phyloP scores from a whole-genome alignment of 2,329 filamentous ascomycete genomes.

The Monilinia laxa region DNA sequence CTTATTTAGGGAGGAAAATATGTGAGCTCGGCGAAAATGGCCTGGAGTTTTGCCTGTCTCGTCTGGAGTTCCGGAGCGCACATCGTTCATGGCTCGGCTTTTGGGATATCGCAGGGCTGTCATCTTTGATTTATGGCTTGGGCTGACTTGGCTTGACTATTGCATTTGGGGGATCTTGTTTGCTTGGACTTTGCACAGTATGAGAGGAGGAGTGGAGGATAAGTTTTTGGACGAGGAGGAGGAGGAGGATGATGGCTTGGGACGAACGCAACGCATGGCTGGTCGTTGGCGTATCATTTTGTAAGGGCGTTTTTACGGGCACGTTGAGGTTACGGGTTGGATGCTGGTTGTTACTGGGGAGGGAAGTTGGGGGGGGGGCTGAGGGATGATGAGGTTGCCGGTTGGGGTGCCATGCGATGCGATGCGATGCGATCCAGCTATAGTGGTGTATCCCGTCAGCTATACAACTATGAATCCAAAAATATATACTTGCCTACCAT shows the following conservation, averaged over 20 bases:
- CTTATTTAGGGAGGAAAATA: constrained; percentile 24
- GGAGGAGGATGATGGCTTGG: not conserved
- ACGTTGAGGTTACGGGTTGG: constrained; percentile 27
- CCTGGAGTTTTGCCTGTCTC: constrained; percentile 14
- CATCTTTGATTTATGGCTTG: not conserved
- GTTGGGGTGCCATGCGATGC: no score
- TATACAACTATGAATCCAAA: constrained; percentile 8
- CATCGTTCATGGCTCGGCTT: constrained; percentile 15
- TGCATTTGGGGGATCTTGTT: constrained; percentile 10
- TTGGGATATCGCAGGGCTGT: not conserved
- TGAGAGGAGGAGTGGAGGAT: constrained; percentile 28
- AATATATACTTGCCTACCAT: not conserved
- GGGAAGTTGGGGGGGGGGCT: constrained; percentile 25
- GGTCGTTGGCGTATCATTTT: constrained; percentile 35
- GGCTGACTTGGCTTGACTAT: not conserved
- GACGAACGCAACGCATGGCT: constrained; percentile 26
- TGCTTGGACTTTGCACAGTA: constrained; percentile 17
- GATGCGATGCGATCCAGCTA: not conserved
- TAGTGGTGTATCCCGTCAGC: constrained; percentile 1
- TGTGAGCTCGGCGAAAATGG: constrained; percentile 16
- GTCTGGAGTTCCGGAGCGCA: constrained; percentile 20
- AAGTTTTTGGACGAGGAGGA: constrained; percentile 21
- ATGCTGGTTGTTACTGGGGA: constrained; percentile 16
- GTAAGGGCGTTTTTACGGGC: constrained; percentile 33
- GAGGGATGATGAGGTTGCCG: not conserved